Evolutionary conservation across 768 basidiomycete species (phyloP).

Genomic region (Steccherinum ochraceum): DNA sequence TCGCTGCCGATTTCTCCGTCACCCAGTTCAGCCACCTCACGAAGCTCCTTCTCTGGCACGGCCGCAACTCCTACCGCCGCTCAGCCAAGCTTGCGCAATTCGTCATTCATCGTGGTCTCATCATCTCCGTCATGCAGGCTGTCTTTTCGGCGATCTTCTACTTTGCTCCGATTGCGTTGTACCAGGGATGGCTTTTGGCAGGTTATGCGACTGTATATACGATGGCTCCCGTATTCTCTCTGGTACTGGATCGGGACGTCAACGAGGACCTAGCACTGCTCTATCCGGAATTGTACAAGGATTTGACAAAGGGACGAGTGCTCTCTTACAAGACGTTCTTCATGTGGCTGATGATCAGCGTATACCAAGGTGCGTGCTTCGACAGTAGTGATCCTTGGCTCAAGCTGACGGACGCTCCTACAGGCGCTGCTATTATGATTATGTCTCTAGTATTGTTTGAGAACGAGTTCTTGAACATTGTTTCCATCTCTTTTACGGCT

Average conservation of each 20-base stretch:
- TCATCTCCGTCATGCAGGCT: conserved; percentile 97
- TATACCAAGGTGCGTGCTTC: conserved; percentile 88
- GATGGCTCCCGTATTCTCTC: conserved; percentile 97
- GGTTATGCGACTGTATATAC: conserved; percentile 96
- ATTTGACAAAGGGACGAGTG: conserved; percentile 94
- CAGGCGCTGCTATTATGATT: conserved; percentile 98
- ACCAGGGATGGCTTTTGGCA: conserved; percentile 97
- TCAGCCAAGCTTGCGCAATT: conserved; percentile 98
- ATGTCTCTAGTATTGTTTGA: conserved; percentile 95
- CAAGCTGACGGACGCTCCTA: no score
- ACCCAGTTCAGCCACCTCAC: conserved; percentile 95
- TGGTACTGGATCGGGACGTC: conserved; percentile 93
- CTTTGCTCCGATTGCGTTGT: conserved; percentile 93
- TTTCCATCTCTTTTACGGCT: conserved; percentile 96
- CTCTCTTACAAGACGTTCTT: conserved; percentile 98
- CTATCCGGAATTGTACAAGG: conserved; percentile 98
- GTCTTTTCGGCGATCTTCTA: conserved; percentile 92
- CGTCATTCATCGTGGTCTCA: conserved; percentile 94
- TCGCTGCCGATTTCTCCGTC: conserved; percentile 98
- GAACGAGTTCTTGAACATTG: conserved; percentile 95
- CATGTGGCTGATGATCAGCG: conserved; percentile 93
- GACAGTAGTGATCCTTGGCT: no score
- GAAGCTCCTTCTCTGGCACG: conserved; percentile 97
- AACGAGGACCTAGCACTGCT: conserved; percentile 91
- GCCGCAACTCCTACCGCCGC: conserved; percentile 96